Base-by-base conservation (phyloP, 441 rosid species). In the Macaranga tanarius region DNA sequence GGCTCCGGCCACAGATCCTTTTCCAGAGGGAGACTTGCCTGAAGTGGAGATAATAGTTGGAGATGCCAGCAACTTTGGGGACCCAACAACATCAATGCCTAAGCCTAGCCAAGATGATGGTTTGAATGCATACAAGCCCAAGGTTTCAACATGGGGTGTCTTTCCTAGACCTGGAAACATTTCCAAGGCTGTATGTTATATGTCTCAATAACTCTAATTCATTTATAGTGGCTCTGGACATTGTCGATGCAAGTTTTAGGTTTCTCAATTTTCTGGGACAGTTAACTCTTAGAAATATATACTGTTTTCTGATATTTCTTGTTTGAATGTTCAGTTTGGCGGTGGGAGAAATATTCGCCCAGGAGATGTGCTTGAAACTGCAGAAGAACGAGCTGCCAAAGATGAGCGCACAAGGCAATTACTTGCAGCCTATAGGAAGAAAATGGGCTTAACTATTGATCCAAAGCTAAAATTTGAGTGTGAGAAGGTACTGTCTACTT, bases 101-200 rank as follows among this genome's bases (percentile, higher is more conserved):
- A 71, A 83, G 71, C 88, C 80, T 55, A 31, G 42, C 51, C 74
- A 74, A 44, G 87, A 87, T 70, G 89, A 78, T 51, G 72, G 79
- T 71, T 73, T 76, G 2, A 86, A 87, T 52, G 59, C 87, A 20
- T 92, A 92, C 80, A 89, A 89, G 79, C 98, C 97, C 8, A 90
- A 82, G 82, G 96, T 93, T 78, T 90, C 97, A 4, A 86, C 97
- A 2, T 92, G 97, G 97, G 97, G 98, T 62, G 96, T 94, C 74
- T 89, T 89, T 71, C 97, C 96, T 12, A 85, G 97, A 69, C 95
- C 97, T 15, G 89, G 84, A 81, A 84, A 92, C 83, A 92, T 94
- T 79, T 94, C 98, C 67, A 83, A 85, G 78, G 83, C 89, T 78
- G 98, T 92, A 88, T 73, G 8, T 65, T 60, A 20, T 38, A 42